Evolutionary conservation across 805 yeast species (phyloP).

Genomic region (Sugiyamaella qingdaonensis): DNA sequence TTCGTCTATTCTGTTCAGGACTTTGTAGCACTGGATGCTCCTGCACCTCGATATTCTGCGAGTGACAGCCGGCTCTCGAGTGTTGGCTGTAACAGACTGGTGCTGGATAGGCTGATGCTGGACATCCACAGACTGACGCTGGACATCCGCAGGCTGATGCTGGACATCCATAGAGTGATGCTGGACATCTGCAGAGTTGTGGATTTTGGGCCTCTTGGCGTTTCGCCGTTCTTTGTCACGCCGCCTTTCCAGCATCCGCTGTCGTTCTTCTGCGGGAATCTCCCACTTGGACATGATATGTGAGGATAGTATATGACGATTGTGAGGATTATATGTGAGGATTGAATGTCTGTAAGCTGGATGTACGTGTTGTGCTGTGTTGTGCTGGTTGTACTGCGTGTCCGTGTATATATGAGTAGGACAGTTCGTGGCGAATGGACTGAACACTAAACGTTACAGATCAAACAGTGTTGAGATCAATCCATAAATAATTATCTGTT

Average conservation of each 20-base stretch:
- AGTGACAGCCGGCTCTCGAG: not conserved
- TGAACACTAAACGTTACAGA: too few species aligned
- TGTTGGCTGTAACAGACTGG: not conserved
- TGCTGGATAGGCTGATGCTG: not conserved
- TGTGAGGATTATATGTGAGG: too few species aligned
- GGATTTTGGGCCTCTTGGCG: not conserved
- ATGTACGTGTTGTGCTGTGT: too few species aligned
- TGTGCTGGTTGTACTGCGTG: too few species aligned
- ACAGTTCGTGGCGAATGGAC: too few species aligned
- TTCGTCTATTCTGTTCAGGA: conserved; percentile 30
- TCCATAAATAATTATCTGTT: too few species aligned
- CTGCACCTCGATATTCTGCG: conserved; percentile 1
- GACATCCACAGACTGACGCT: not conserved
- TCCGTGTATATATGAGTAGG: too few species aligned
- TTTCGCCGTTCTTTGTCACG: not conserved
- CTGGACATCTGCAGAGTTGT: not conserved
- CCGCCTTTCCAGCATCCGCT: not conserved
- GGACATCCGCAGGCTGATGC: not conserved
- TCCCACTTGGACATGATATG: conserved; percentile 1
- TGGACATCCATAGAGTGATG: not conserved
- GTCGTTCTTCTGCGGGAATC: not conserved
- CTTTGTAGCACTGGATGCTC: conserved; percentile 22
- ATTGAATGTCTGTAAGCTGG: too few species aligned
- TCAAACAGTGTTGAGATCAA: too few species aligned
- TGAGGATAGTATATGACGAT: too few species aligned